Evolutionary conservation across 164 flowering plant species (phyloP).

Genomic region (Nelumbo lutea): DNA sequence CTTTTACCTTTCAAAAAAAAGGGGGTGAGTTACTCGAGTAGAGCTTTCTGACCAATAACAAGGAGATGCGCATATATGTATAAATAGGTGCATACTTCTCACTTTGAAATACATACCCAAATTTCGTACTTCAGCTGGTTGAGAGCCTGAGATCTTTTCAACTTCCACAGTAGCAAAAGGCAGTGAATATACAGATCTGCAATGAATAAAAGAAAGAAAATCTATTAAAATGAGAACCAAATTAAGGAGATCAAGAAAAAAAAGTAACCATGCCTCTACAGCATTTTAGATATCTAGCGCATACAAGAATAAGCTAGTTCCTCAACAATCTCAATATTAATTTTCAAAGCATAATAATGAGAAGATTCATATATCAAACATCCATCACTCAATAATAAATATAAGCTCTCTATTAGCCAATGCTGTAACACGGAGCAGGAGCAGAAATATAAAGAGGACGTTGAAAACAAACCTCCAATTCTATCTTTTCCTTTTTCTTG

Average conservation of each 20-base stretch:
- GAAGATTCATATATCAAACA: neutral
- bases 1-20: too few relatives aligned
- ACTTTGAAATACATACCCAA: constrained; percentile 53
- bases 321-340: too few relatives aligned
- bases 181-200: constrained; percentile 52
- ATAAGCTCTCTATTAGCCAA: neutral
- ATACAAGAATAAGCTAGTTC: neutral
- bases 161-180: constrained; percentile 68
- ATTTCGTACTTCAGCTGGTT: constrained; percentile 83
- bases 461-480: too few relatives aligned
- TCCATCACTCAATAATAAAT: neutral
- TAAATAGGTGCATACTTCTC: neutral
- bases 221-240: neutral
- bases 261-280: neutral
- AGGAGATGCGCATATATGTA: too few relatives aligned
- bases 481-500: too few relatives aligned
- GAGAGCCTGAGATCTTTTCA: constrained; percentile 74
- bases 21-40: too few relatives aligned
- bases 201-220: constrained; percentile 5
- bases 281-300: neutral
- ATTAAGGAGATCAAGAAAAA: neutral
- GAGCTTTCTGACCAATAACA: too few relatives aligned
- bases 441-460: too few relatives aligned
- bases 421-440: too few relatives aligned
- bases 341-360: neutral